Conservation (phyloP, 441 rosid genomes). For the Bruguiera hainesii region DNA sequence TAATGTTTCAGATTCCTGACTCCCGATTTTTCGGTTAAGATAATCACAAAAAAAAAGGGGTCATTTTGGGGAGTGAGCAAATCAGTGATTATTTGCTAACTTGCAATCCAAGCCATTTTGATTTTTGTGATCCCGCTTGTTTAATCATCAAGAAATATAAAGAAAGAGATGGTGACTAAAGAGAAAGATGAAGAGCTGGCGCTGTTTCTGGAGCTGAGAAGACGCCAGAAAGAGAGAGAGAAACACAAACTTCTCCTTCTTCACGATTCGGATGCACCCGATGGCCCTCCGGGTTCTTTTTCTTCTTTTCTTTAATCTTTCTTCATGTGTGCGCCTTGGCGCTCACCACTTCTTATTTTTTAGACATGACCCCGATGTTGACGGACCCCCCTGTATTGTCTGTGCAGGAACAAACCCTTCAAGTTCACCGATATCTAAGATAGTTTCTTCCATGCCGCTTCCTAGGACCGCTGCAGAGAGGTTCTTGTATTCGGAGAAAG, state of each 20-base stretch:
- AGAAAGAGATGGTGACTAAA: slow-evolving; percentile 47
- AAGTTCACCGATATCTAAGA: slow-evolving; percentile 30
- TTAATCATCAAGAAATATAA: background rate
- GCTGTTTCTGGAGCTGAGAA: slow-evolving; percentile 71
- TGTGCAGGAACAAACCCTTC: slow-evolving; percentile 34
- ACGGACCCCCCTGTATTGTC: background rate
- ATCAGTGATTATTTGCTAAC: too few species aligned
- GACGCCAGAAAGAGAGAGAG: slow-evolving; percentile 56
- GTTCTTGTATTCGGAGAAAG: slow-evolving; percentile 69
- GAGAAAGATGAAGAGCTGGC: slow-evolving; percentile 88
- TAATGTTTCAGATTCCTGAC: too few species aligned
- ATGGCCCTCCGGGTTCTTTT: slow-evolving; percentile 28
- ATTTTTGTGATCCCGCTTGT: background rate
- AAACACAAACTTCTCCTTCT: slow-evolving; percentile 33
- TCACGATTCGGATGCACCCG: slow-evolving; percentile 18
- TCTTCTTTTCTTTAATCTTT: background rate
- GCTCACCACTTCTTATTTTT: background rate
- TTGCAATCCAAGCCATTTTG: too few species aligned
- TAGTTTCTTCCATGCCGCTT: slow-evolving; percentile 28
- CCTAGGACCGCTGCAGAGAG: slow-evolving; percentile 62
- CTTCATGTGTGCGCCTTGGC: slow-evolving; percentile 20
- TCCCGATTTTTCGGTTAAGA: too few species aligned
- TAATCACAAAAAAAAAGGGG: too few species aligned
- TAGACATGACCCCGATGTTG: background rate
- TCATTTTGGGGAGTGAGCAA: too few species aligned